phyloP scores from a whole-genome alignment of 306 rosid species.

The Sesbania bispinosa region DNA sequence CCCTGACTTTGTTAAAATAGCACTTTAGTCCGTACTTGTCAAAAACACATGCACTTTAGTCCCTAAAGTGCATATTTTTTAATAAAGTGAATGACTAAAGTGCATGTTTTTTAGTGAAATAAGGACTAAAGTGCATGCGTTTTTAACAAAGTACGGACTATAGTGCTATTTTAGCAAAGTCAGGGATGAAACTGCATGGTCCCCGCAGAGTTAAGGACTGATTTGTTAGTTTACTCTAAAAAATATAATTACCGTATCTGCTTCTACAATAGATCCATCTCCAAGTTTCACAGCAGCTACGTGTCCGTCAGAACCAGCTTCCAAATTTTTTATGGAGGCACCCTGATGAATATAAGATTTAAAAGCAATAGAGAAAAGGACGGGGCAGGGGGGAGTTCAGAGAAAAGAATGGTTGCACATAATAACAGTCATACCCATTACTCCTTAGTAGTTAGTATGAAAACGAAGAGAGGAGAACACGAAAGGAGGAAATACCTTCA shows the following conservation, averaged over 20 bases:
- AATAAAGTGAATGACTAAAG: too few relatives aligned
- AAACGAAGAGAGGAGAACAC: slow-evolving; percentile 13
- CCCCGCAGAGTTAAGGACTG: too few relatives aligned
- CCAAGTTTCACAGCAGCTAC: slow-evolving; percentile 73
- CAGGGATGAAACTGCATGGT: too few relatives aligned
- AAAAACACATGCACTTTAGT: too few relatives aligned
- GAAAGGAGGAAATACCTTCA: slow-evolving; percentile 53
- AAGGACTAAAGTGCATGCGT: too few relatives aligned
- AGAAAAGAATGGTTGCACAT: not conserved
- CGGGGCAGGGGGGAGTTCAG: not conserved
- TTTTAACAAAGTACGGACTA: too few relatives aligned
- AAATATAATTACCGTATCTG: slow-evolving; percentile 61
- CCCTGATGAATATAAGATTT: slow-evolving; percentile 52
- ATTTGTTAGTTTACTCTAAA: too few relatives aligned
- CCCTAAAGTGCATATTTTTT: too few relatives aligned
- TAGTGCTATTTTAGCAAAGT: too few relatives aligned
- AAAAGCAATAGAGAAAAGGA: slow-evolving; percentile 15
- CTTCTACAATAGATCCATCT: slow-evolving; percentile 80
- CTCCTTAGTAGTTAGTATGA: not conserved
- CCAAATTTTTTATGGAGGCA: slow-evolving; percentile 64
- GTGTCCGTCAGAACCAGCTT: slow-evolving; percentile 67
- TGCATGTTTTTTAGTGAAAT: too few relatives aligned
- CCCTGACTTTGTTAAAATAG: too few relatives aligned
- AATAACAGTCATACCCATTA: not conserved
- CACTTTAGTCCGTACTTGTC: too few relatives aligned